Percentiles rank a stretch among this genome's conserved stretches.
phyloP scores from a whole-genome alignment of 2,329 filamentous ascomycete species.

The Fusarium circinatum region DNA sequence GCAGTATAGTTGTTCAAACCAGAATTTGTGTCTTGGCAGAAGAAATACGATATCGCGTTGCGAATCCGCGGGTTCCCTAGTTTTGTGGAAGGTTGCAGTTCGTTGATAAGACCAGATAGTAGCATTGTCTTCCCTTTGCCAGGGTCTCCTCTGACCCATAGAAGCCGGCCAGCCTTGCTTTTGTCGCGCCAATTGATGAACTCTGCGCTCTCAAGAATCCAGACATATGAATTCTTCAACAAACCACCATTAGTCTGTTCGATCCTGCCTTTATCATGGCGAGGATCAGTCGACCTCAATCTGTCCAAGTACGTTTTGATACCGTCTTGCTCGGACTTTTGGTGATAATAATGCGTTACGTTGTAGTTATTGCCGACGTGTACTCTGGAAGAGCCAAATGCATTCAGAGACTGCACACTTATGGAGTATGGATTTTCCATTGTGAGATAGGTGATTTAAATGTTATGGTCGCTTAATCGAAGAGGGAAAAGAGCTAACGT shows the following conservation, averaged over 20 bases:
- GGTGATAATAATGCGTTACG: background rate
- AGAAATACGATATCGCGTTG: conserved; percentile 47
- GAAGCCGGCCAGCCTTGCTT: background rate
- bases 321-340: accelerated
- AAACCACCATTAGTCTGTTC: background rate
- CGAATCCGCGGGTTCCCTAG: accelerated
- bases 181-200: background rate
- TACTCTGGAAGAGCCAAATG: background rate
- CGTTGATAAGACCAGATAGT: conserved; percentile 42
- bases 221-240: background rate
- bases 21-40: conserved; percentile 49
- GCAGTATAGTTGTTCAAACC: conserved; percentile 51
- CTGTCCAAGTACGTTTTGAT: accelerated
- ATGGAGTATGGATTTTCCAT: background rate
- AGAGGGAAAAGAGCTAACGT: too few relatives aligned
- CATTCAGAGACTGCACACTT: background rate
- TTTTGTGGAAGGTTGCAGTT: background rate
- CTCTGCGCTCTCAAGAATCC: background rate
- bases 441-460: accelerated
- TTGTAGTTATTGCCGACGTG: background rate
- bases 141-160: conserved; percentile 50
- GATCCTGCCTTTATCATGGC: accelerated
- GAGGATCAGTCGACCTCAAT: background rate
- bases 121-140: conserved; percentile 54
- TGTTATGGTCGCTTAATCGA: accelerated